Percentiles rank a stretch among this genome's conserved stretches.
phyloP scores from a whole-genome alignment of 768 basidiomycete species.

The Collybia sordida region DNA sequence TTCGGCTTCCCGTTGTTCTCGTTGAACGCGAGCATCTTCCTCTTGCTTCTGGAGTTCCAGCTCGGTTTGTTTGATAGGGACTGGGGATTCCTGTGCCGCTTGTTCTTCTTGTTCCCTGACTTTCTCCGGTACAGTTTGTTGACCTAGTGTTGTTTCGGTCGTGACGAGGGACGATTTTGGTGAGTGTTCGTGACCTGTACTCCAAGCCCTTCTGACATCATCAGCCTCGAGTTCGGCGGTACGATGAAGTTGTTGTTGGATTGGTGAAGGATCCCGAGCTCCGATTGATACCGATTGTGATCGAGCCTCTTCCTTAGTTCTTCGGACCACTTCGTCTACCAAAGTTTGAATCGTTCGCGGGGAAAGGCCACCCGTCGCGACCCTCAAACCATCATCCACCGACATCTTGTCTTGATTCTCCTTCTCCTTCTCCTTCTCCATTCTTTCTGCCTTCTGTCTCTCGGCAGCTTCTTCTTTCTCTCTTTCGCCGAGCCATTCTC shows the following conservation, averaged over 20 bases:
- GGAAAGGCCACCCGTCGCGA: background rate
- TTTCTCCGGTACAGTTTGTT: background rate
- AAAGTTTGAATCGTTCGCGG: constrained; percentile 1
- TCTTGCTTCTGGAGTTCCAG: background rate
- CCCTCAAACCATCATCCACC: constrained; percentile 6
- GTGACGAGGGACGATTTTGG: background rate
- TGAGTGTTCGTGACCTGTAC: constrained; percentile 18
- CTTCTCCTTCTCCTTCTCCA: constrained; percentile 7
- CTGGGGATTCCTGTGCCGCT: background rate
- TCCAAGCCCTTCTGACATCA: constrained; percentile 17
- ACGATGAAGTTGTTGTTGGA: background rate
- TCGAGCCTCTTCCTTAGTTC: background rate
- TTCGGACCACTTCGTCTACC: background rate
- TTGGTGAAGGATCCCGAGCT: background rate
- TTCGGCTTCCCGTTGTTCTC: constrained; percentile 3
- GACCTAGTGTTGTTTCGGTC: background rate
- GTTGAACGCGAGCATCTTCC: constrained; percentile 1
- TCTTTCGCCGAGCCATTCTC: constrained; percentile 15
- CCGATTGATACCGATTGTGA: background rate
- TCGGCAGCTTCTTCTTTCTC: constrained; percentile 15
- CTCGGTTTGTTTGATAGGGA: background rate
- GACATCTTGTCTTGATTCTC: background rate
- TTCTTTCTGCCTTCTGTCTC: constrained; percentile 12
- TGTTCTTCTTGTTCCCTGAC: background rate
- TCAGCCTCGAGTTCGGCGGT: constrained; percentile 15